Conservation (phyloP, 306 rosid species). For the Delonix regia region DNA sequence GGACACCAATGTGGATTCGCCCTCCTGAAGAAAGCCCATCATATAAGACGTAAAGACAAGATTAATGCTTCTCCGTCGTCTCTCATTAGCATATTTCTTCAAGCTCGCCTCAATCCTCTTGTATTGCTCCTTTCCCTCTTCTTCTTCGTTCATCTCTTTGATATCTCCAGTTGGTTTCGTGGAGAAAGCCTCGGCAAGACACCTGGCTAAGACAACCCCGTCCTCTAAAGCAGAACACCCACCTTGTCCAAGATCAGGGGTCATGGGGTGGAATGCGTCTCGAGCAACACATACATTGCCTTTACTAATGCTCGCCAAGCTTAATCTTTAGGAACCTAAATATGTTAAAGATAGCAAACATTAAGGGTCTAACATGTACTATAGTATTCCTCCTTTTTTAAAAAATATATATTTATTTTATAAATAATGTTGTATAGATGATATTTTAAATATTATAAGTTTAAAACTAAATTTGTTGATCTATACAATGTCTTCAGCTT, state of each 20-base stretch:
- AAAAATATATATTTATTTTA: no score
- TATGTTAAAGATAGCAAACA: no score
- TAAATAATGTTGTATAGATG: no score
- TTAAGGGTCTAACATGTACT: no score
- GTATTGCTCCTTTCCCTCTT: slow-evolving; percentile 38
- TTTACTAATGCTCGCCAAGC: no score
- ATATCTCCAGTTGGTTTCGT: not conserved
- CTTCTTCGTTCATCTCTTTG: not conserved
- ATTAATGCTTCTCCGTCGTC: slow-evolving; percentile 73
- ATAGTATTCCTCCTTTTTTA: no score
- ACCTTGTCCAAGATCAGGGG: slow-evolving; percentile 73
- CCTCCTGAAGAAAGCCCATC: slow-evolving; percentile 49
- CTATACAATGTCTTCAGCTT: no score
- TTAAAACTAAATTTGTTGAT: no score
- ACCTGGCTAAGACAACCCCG: slow-evolving; percentile 68
- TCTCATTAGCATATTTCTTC: slow-evolving; percentile 61
- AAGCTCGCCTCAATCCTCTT: slow-evolving; percentile 52
- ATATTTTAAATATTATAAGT: no score
- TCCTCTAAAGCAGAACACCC: slow-evolving; percentile 72
- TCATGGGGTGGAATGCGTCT: slow-evolving; percentile 76
- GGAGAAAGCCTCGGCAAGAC: slow-evolving; percentile 56
- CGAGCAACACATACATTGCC: slow-evolving; percentile 68
- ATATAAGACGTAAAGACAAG: slow-evolving; percentile 47
- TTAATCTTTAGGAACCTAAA: no score
- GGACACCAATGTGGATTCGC: slow-evolving; percentile 35